Evolutionary conservation across 2,329 filamentous ascomycete genomes (phyloP), one percentile per base, ranked within the genome.

Genomic region (Aspergillus fischeri): DNA sequence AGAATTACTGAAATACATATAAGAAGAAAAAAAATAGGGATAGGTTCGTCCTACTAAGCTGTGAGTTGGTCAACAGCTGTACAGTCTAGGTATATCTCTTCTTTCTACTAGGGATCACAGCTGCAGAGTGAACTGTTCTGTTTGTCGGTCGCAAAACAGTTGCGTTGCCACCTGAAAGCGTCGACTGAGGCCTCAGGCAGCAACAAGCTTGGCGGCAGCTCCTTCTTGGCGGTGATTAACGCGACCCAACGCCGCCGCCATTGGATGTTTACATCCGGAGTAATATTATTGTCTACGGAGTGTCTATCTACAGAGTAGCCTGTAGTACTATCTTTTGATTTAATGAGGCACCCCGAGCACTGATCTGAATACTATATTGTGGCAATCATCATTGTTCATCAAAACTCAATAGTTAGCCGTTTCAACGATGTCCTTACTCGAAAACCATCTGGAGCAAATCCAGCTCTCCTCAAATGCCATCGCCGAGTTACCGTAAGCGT

Each of bases 371-470:
- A 35, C n/a, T 51, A 17, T 47, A 10, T 20, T 44, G 32, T 11
- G 45, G 25, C 25, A 49, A 42, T 38, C 41, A 57, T 10, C 28
- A 24, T 27, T 25, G 35, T 52, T 10, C 32, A 27, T 14, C 32
- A 25, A 35, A 48, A 44, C 27, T 47, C 27, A 41, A 38, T 24
- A 38, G 14, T 17, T 14, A 17, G 32, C 25, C 8, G n/a, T 21
- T 51, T 9, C 55, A 67, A 76, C 59, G 60, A 91, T 91, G 88
- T 84, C 88, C 27, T 80, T 90, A 25, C 80, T 92, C 27, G 80
- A 82, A 7, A 84, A 81, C 42, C 89, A 92, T 70, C 81, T 92
- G 27, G 89, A 91, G 77, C 89, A 92, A 73, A 92, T 92, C 57
- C 78, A 83, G 52, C 82, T 88, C 64, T 91, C 87, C n/a, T 89